Conservation (phyloP, 2,329 filamentous ascomycete species). For the Ilyonectria sp. region DNA sequence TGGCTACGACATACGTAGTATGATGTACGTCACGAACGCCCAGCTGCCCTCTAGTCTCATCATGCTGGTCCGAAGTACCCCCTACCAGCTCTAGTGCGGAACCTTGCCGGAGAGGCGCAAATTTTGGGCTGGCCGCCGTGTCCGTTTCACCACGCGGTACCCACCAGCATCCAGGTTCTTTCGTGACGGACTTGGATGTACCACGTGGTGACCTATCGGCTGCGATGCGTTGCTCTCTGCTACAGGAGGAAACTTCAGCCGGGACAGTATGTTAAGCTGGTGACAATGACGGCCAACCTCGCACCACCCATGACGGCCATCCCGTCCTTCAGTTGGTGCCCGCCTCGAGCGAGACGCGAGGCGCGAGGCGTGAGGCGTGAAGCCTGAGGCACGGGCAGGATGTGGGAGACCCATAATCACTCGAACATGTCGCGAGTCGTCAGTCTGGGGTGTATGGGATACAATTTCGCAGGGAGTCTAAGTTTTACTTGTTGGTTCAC, state of each 20-base stretch:
- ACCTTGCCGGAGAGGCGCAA: constrained; percentile 43
- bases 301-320: constrained; percentile 25
- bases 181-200: constrained; percentile 37
- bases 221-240: constrained; percentile 30
- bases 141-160: constrained; percentile 46
- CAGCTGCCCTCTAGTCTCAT: constrained; percentile 29
- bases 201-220: constrained; percentile 37
- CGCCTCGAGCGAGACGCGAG: constrained; percentile 7
- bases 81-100: constrained; percentile 44
- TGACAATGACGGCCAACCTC: constrained; percentile 33
- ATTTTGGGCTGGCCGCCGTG: constrained; percentile 34
- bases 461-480: constrained; percentile 23
- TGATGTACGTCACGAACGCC: constrained; percentile 44
- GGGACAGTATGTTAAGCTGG: constrained; percentile 31
- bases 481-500: constrained; percentile 25
- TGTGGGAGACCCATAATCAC: constrained; percentile 19
- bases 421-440: constrained; percentile 21
- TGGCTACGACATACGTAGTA: constrained; percentile 6
- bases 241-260: constrained; percentile 33
- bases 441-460: constrained; percentile 27
- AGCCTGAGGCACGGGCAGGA: constrained; percentile 16
- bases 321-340: constrained; percentile 2
- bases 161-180: constrained; percentile 42
- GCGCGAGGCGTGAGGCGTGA: constrained; percentile 3
- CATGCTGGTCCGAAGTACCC: constrained; percentile 29